These are phyloP conservation scores for Globisporangium cederbergense DNA, from an alignment of 352 stramenopile genomes.

Conservation along the genomic window DNA sequence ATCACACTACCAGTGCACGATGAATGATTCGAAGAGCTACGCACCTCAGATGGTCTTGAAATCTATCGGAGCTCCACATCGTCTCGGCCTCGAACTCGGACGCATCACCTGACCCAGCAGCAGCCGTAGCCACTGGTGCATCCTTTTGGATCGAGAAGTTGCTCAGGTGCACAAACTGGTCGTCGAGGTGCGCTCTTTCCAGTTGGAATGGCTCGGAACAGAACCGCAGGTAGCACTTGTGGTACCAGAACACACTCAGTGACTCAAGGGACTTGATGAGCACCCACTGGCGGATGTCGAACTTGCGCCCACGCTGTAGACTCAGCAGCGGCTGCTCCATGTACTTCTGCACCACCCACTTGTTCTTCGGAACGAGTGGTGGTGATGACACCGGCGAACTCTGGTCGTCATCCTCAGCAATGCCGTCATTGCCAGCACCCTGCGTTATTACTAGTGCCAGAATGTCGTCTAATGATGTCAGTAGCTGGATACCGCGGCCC, in stretches of 20 bases:
- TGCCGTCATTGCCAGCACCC: not conserved
- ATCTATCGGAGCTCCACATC: slow-evolving; percentile 65
- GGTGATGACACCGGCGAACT: not conserved
- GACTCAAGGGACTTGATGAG: slow-evolving; percentile 64
- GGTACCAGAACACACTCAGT: slow-evolving; percentile 60
- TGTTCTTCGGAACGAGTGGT: not conserved
- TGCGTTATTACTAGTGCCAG: slow-evolving; percentile 13
- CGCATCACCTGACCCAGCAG: not conserved
- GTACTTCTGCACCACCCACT: slow-evolving; percentile 86
- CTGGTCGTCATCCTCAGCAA: not conserved
- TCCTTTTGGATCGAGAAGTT: slow-evolving; percentile 87
- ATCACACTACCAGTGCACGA: not conserved
- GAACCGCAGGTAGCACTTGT: slow-evolving; percentile 75
- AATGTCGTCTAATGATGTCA: slow-evolving; percentile 34
- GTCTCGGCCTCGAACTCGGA: slow-evolving; percentile 14
- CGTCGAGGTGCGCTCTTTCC: slow-evolving; percentile 22
- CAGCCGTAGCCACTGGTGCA: slow-evolving; percentile 7
- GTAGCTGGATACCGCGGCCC: slow-evolving; percentile 61
- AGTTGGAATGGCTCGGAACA: slow-evolving; percentile 56
- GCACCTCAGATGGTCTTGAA: slow-evolving; percentile 38
- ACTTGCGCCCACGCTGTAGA: slow-evolving; percentile 56
- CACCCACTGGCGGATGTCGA: slow-evolving; percentile 87
- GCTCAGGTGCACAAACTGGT: slow-evolving; percentile 72
- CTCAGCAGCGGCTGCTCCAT: slow-evolving; percentile 67
- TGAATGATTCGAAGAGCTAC: not conserved